A percentile compares a stretch with the other conserved stretches of the same genome.
These are phyloP conservation scores for Fraxinus angustifolia DNA, from an alignment of 305 asterid species.

Conservation along the genomic window DNA sequence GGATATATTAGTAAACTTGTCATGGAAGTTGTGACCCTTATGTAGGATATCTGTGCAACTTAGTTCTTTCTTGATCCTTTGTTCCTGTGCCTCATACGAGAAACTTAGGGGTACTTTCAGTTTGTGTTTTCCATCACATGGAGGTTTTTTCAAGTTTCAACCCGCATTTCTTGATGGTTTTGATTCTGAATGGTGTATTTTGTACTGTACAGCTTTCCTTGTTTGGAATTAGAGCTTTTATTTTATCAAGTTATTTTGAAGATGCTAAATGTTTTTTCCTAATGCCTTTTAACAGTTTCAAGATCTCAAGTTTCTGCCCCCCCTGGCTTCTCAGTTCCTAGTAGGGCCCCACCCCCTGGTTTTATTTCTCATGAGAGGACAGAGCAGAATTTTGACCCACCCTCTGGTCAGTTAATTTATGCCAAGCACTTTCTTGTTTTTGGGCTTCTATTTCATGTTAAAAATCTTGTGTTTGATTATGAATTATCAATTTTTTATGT, in stretches of 20 bases:
- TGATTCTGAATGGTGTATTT: not conserved
- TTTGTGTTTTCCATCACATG: not conserved
- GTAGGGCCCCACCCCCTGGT: constrained; percentile 92
- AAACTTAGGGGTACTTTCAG: not conserved
- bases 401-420: constrained; percentile 49
- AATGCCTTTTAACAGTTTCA: constrained; percentile 49
- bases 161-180: not conserved
- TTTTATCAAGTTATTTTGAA: not conserved
- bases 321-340: constrained; percentile 80
- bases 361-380: constrained; percentile 70
- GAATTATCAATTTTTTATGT: not conserved
- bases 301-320: constrained; percentile 90
- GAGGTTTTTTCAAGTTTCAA: not conserved
- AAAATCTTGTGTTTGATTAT: not conserved
- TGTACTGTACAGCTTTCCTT: not conserved
- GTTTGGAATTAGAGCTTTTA: constrained; percentile 3
- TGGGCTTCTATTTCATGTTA: not conserved
- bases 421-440: not conserved
- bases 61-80: not conserved
- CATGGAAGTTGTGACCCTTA: not conserved
- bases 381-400: constrained; percentile 40
- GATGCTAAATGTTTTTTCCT: not conserved
- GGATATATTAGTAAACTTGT: not conserved
- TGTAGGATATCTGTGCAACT: not conserved
- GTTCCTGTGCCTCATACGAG: not conserved